Percentiles rank a stretch among this genome's conserved stretches.
Conservation (phyloP, 2,329 filamentous ascomycete species). For the Aureobasidium musti region DNA sequence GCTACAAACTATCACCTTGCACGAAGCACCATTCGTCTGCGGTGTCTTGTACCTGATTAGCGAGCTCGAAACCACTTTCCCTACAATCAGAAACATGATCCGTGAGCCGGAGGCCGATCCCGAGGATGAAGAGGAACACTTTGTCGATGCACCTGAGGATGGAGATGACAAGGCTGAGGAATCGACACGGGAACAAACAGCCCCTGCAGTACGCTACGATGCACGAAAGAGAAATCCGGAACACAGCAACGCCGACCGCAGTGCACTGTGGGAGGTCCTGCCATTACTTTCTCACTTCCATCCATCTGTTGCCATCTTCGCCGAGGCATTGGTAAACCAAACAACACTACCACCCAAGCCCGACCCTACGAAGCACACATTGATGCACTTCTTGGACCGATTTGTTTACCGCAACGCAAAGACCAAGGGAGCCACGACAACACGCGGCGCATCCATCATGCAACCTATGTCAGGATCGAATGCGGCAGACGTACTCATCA, state of each 20-base stretch:
- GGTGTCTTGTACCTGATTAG: constrained; percentile 87
- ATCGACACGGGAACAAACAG: constrained; percentile 32
- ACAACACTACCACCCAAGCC: constrained; percentile 80
- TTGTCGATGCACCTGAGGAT: constrained; percentile 65
- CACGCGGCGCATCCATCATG: constrained; percentile 90
- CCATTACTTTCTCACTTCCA: constrained; percentile 84
- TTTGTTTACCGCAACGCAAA: constrained; percentile 98
- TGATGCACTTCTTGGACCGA: constrained; percentile 94
- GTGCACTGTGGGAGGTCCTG: constrained; percentile 89
- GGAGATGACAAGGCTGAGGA: constrained; percentile 45
- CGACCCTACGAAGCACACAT: constrained; percentile 82
- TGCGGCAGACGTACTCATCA: constrained; percentile 62
- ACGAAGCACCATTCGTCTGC: constrained; percentile 90
- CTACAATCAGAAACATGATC: constrained; percentile 74
- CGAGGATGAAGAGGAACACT: constrained; percentile 69
- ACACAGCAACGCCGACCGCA: constrained; percentile 88
- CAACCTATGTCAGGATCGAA: constrained; percentile 76
- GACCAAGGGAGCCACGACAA: constrained; percentile 55
- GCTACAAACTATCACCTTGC: constrained; percentile 80
- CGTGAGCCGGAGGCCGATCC: constrained; percentile 78
- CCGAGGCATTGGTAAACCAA: constrained; percentile 67
- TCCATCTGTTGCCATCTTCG: constrained; percentile 85
- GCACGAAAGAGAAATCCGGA: constrained; percentile 88
- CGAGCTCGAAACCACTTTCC: constrained; percentile 77
- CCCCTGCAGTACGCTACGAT: constrained; percentile 62